phyloP scores from a whole-genome alignment of 2,329 filamentous ascomycete species.

The Fusarium pseudograminearum region DNA sequence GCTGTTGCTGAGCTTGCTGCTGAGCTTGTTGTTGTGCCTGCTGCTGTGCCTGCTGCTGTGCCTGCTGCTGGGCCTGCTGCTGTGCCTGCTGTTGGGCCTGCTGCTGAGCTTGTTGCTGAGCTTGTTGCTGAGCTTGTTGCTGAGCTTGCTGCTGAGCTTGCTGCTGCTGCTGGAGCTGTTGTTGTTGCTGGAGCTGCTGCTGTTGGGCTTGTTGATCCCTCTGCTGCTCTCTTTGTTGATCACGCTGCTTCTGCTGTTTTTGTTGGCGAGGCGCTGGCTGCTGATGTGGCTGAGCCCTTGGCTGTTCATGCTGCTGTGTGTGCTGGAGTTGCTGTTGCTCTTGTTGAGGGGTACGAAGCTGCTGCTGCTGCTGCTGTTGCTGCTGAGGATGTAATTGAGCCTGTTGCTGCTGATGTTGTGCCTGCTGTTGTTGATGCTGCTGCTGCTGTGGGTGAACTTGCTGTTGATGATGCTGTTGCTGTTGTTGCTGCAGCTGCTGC shows the following conservation, averaged over 20 bases:
- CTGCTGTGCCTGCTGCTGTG: conserved; percentile 39
- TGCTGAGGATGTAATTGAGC: conserved; percentile 45
- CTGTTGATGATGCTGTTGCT: conserved; percentile 50
- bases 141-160: conserved; percentile 42
- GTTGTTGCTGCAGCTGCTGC: conserved; percentile 47
- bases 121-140: conserved; percentile 48
- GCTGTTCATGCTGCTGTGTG: conserved; percentile 45
- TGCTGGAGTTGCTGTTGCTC: conserved; percentile 48
- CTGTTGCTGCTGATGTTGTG: conserved; percentile 47
- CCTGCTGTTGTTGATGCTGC: conserved; percentile 35
- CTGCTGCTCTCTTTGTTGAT: conserved; percentile 53
- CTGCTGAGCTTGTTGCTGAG: conserved; percentile 44
- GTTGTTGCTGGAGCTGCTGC: conserved; percentile 34
- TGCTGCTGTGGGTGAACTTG: conserved; percentile 54
- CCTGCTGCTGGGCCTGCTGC: conserved; percentile 23
- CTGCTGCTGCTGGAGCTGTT: conserved; percentile 47
- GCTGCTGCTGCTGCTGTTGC: conserved; percentile 46
- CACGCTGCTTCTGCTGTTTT: conserved; percentile 48
- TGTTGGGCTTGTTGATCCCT: conserved; percentile 49
- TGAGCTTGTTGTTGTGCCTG: conserved; percentile 36
- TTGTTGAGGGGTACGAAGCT: conserved; percentile 45
- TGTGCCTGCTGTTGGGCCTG: conserved; percentile 42
- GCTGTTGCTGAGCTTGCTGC: conserved; percentile 38
- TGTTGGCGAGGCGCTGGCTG: conserved; percentile 49
- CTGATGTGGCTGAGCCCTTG: conserved; percentile 47